Base-by-base conservation (phyloP, 306 rosid species). In the Senna siamea region DNA sequence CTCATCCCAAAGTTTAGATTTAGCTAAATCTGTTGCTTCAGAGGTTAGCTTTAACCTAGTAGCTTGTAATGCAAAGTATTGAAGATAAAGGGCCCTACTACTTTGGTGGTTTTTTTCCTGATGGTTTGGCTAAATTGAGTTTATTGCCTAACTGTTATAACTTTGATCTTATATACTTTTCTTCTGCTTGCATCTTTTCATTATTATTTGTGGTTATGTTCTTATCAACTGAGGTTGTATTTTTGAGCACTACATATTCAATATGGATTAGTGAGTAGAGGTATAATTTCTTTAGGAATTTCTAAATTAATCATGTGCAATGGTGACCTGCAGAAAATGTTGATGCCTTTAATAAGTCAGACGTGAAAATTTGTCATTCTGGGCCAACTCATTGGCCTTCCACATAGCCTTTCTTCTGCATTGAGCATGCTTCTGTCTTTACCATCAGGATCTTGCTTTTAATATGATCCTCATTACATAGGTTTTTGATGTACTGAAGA, bases 21-120 rank as follows among this genome's bases (percentile, higher is more conserved):
- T 92, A 84, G 90, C 96, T 23, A 92, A 92, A 83, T 89, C 92
- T 81, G 89, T 92, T 70, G 93, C 89, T n/a, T 83, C 76, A 77
- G 90, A 85, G 93, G 96, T 92, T 75, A 65, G 91, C 64, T 80
- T 70, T 46, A 74, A 41, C 23, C 60, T 26, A 40, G 43, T 70
- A 26, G 32, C 73, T 46, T 59, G 66, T 55, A 44, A 53, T 38
- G 57, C 70, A 58, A 59, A 43, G 56, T 20, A 44, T 66, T 65
- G 54, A 66, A 22, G 35, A 79, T 58, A 37, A 46, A 19, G 5
- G 57, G 28, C 14, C 17, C 44, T 54, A 14, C 41, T 48, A 30
- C 46, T 47, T 70, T 12, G 11, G 23, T 58, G 26, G 10, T 73
- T 60, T 34, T 32, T 60, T 38, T 19, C 19, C 43, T 61, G 50